Percentiles rank a stretch among this genome's conserved stretches.
Conservation (phyloP, 2,329 filamentous ascomycete species). For the Colletotrichum zoysiae region DNA sequence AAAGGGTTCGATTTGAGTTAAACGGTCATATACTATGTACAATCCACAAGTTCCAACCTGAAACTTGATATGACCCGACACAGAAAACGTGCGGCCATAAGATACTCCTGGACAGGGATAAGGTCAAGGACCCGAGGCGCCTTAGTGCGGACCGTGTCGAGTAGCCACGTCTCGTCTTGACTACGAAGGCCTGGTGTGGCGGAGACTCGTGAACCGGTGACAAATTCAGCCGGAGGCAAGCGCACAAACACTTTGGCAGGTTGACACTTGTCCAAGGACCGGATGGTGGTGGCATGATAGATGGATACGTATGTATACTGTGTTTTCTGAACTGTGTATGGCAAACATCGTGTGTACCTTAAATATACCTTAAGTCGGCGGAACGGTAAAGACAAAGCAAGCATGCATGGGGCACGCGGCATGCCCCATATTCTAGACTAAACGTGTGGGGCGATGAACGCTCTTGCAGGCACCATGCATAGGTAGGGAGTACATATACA, state of each 20-base stretch:
- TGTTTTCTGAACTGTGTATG: too few species aligned
- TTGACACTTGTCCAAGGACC: slow-evolving; percentile 33
- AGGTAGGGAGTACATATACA: not conserved
- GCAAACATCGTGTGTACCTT: too few species aligned
- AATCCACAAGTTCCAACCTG: slow-evolving; percentile 39
- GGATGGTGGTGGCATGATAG: not conserved
- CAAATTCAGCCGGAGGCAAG: not conserved
- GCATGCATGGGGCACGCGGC: too few species aligned
- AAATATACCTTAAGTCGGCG: not conserved
- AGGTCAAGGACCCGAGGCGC: not conserved
- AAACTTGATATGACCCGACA: slow-evolving; percentile 39
- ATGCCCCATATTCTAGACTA: not conserved
- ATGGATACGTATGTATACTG: too few species aligned
- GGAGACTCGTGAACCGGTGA: not conserved
- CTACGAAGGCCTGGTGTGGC: slow-evolving; percentile 22
- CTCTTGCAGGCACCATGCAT: not conserved
- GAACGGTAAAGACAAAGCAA: slow-evolving; percentile 22
- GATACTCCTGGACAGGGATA: slow-evolving; percentile 26
- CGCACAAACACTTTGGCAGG: slow-evolving; percentile 2
- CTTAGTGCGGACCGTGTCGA: not conserved
- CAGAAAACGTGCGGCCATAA: slow-evolving; percentile 6
- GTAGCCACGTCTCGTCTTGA: slow-evolving; percentile 14
- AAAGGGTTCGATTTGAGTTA: slow-evolving; percentile 33
- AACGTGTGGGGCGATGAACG: not conserved
- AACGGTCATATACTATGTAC: slow-evolving; percentile 18